Conservation (phyloP, 208 protist genomes). For the Porcisia hertigi region DNA sequence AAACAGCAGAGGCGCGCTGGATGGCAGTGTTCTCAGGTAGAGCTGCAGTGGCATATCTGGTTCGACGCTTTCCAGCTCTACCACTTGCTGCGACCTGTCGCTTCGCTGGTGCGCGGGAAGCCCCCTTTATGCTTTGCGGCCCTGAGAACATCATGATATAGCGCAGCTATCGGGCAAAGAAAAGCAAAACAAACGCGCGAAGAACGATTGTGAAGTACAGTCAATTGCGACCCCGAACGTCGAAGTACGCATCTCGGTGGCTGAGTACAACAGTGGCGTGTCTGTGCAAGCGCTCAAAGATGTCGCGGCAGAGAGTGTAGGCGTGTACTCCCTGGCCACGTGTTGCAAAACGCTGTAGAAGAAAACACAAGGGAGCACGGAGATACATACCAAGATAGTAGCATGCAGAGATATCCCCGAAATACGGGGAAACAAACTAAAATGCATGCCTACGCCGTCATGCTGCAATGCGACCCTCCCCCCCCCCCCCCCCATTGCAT, state of each 20-base stretch:
- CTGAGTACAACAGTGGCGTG: neutral
- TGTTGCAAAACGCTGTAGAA: too few relatives aligned
- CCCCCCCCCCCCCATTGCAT: too few relatives aligned
- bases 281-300: too few relatives aligned
- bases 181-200: neutral
- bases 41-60: neutral
- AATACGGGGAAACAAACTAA: too few relatives aligned
- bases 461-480: too few relatives aligned
- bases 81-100: neutral
- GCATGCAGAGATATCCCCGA: too few relatives aligned
- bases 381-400: too few relatives aligned
- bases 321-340: too few relatives aligned
- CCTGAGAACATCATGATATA: neutral
- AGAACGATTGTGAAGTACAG: neutral
- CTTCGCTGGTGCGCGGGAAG: conserved; percentile 2
- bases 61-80: neutral
- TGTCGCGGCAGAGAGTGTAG: neutral
- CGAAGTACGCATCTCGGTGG: too few relatives aligned
- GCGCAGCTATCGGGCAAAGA: neutral
- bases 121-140: neutral
- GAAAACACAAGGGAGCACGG: too few relatives aligned
- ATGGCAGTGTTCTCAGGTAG: neutral
- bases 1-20: neutral
- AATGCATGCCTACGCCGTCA: too few relatives aligned
- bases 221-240: neutral